Conservation (phyloP, 2,329 filamentous ascomycete species). For the Bipolaris sorokiniana region DNA sequence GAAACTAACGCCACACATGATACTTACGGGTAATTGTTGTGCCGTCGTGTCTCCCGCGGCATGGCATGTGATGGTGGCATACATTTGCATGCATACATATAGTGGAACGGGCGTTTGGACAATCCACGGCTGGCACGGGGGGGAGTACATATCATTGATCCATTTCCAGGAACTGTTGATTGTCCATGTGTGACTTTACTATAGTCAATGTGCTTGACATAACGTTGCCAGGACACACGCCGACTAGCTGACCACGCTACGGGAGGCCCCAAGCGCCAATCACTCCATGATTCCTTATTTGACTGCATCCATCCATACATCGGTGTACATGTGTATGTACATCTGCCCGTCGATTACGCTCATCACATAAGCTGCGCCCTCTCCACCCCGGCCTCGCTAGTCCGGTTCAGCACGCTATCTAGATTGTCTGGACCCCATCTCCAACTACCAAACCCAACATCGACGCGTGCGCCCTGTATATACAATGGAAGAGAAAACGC, state of each 20-base stretch:
- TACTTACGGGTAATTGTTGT: slow-evolving; percentile 10
- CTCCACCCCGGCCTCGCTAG: slow-evolving; percentile 8
- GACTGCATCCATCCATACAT: slow-evolving; percentile 1
- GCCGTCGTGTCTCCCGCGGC: slow-evolving; percentile 7
- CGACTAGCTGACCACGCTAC: slow-evolving; percentile 16
- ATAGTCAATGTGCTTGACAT: neutral
- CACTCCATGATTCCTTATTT: slow-evolving; percentile 17
- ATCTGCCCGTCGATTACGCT: too few species aligned
- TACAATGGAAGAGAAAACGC: slow-evolving; percentile 39
- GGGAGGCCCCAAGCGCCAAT: slow-evolving; percentile 15
- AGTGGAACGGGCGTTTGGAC: too few species aligned
- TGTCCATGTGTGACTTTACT: neutral
- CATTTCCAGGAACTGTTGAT: neutral
- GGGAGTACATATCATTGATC: neutral
- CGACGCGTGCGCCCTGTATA: slow-evolving; percentile 4
- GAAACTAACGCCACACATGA: slow-evolving; percentile 9
- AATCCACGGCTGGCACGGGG: too few species aligned
- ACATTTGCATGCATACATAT: too few species aligned
- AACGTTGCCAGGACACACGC: neutral
- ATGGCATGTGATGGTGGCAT: neutral
- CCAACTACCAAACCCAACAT: slow-evolving; percentile 1
- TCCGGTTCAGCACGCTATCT: neutral
- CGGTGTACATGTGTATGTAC: neutral
- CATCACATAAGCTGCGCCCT: neutral
- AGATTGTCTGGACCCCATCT: neutral